Conservation (phyloP, 106 monocot species). For the Agapanthus africanus region DNA sequence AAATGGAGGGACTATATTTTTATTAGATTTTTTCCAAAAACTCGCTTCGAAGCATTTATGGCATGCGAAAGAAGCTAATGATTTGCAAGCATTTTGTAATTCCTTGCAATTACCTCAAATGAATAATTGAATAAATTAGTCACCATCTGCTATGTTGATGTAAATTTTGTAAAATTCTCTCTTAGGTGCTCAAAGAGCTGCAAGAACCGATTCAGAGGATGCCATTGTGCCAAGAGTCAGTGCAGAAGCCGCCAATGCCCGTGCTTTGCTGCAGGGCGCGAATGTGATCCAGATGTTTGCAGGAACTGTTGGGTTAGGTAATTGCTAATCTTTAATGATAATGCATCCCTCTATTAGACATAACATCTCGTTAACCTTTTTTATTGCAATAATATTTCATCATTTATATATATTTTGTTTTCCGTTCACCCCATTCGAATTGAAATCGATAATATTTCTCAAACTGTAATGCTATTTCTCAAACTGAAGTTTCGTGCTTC, state of each 20-base stretch:
- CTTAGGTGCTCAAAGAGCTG: slow-evolving; percentile 90
- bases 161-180: not conserved
- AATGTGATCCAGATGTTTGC: slow-evolving; percentile 99
- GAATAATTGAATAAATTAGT: not conserved
- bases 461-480: not conserved
- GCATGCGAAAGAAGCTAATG: not conserved
- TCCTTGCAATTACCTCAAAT: not conserved
- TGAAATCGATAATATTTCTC: not conserved
- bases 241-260: slow-evolving; percentile 98
- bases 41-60: not conserved
- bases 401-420: not conserved
- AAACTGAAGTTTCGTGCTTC: not conserved
- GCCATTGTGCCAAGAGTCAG: slow-evolving; percentile 99
- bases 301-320: slow-evolving; percentile 99
- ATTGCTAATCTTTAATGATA: not conserved
- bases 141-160: not conserved
- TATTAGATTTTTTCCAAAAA: no score
- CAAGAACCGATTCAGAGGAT: slow-evolving; percentile 95
- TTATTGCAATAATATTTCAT: no score
- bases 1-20: no score
- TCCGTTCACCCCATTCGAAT: not conserved
- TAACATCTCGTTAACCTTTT: no score
- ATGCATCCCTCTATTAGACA: no score
- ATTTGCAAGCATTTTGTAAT: not conserved
- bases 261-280: slow-evolving; percentile 93